These are phyloP conservation scores for Cicer bijugum DNA, from an alignment of 306 rosid species.

Conservation along the genomic window DNA sequence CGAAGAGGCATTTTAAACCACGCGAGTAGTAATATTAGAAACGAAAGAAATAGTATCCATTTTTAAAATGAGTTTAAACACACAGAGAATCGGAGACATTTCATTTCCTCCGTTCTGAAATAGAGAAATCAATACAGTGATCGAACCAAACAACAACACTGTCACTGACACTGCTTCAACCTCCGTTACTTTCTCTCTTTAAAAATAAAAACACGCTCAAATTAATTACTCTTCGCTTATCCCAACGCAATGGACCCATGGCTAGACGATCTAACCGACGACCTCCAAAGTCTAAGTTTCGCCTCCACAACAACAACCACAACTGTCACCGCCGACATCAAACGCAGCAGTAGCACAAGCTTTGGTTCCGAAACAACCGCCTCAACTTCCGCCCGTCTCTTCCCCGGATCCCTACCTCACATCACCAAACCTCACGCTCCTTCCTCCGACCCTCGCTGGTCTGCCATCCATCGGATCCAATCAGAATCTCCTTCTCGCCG, in stretches of 20 bases:
- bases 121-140: not conserved
- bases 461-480: conserved; percentile 75
- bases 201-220: not conserved
- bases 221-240: conserved; percentile 24
- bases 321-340: conserved; percentile 54
- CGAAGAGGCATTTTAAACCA: not conserved
- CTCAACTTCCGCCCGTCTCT: conserved; percentile 58
- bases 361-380: conserved; percentile 73
- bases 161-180: not conserved
- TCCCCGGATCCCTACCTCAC: conserved; percentile 10
- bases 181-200: conserved; percentile 22
- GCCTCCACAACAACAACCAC: conserved; percentile 67
- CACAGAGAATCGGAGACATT: not conserved
- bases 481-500: conserved; percentile 61
- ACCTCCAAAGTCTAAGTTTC: conserved; percentile 78
- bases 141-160: not conserved
- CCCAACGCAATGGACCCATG: conserved; percentile 68
- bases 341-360: conserved; percentile 78
- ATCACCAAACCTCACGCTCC: conserved; percentile 62
- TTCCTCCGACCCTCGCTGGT: conserved; percentile 70
- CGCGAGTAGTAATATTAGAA: not conserved
- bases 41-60: not conserved
- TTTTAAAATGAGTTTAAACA: conserved; percentile 19
- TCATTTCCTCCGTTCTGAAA: not conserved
- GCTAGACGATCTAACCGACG: conserved; percentile 76